A percentile compares a stretch with the other conserved stretches of the same genome.
phyloP scores from a whole-genome alignment of 2,329 filamentous ascomycete species.

The Massarina eburnea region DNA sequence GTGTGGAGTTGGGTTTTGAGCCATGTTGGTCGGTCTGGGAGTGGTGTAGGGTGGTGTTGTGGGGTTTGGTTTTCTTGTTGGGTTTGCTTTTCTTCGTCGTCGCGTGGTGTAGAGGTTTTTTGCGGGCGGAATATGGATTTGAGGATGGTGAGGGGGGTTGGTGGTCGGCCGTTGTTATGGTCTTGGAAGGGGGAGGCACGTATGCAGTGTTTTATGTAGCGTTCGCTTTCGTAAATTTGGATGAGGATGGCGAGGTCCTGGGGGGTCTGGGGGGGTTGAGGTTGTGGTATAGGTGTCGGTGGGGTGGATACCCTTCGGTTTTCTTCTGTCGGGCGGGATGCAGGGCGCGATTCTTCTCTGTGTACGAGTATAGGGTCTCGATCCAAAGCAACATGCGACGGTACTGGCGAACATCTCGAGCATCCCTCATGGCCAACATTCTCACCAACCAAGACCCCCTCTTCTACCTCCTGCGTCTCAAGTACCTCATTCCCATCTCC shows the following conservation, averaged over 20 bases:
- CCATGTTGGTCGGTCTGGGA: too few species aligned
- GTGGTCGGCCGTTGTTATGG: constrained; percentile 3
- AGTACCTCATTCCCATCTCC: too few species aligned
- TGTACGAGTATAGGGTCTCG: constrained; percentile 3
- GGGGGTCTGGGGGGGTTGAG: background rate
- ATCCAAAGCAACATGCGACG: background rate
- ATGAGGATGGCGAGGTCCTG: constrained; percentile 1
- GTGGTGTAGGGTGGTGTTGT: too few species aligned
- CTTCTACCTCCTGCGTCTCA: too few species aligned
- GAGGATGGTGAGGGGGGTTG: background rate
- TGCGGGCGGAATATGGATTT: background rate
- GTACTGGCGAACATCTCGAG: background rate
- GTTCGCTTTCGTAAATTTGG: constrained; percentile 4
- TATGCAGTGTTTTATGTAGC: constrained; percentile 7
- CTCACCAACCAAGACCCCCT: too few species aligned
- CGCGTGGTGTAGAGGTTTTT: too few species aligned
- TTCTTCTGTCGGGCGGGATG: background rate
- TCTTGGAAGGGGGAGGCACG: constrained; percentile 2
- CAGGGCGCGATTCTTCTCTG: background rate
- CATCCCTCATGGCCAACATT: background rate
- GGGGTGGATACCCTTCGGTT: background rate
- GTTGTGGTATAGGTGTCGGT: background rate
- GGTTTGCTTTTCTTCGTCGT: too few species aligned
- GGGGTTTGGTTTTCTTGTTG: too few species aligned
- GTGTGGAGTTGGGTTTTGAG: too few species aligned